Conservation (phyloP, 192 early-diverging fungal species). For the Backusella morwellensis region DNA sequence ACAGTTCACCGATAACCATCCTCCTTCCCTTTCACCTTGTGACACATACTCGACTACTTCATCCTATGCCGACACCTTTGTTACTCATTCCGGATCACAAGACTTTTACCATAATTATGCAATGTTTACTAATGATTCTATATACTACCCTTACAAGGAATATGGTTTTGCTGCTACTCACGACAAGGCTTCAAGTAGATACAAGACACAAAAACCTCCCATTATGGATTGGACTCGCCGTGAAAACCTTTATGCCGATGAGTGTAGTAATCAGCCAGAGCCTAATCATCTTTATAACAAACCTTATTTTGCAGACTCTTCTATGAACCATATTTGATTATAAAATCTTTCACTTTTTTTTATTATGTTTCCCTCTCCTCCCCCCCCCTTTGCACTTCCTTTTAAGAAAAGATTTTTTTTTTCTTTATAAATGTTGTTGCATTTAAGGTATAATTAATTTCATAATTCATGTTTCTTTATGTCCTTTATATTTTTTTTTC, state of each 20-base stretch:
- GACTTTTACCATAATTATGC: conserved; percentile 5
- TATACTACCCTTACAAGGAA: conserved; percentile 4
- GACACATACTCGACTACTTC: conserved; percentile 11
- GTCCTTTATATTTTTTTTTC: background rate
- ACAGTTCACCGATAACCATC: background rate
- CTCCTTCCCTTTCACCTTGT: conserved; percentile 14
- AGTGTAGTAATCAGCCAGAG: background rate
- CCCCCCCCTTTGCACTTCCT: background rate
- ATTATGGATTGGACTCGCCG: background rate
- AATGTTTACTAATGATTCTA: conserved; percentile 10
- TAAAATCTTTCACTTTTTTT: background rate
- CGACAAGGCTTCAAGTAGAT: background rate
- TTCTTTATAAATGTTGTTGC: background rate
- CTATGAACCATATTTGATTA: background rate
- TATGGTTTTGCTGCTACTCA: background rate
- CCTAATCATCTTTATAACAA: background rate
- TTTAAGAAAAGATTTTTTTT: background rate
- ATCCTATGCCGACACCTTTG: background rate
- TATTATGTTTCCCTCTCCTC: background rate
- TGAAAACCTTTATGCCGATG: background rate
- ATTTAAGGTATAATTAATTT: conserved; percentile 4
- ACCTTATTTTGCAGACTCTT: background rate
- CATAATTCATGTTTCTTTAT: background rate
- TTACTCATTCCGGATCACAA: conserved; percentile 2
- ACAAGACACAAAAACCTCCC: background rate